Evolutionary conservation across 2,329 filamentous ascomycete genomes (phyloP), one percentile per base, ranked within the genome.

Genomic region (Exophiala xenobiotica): DNA sequence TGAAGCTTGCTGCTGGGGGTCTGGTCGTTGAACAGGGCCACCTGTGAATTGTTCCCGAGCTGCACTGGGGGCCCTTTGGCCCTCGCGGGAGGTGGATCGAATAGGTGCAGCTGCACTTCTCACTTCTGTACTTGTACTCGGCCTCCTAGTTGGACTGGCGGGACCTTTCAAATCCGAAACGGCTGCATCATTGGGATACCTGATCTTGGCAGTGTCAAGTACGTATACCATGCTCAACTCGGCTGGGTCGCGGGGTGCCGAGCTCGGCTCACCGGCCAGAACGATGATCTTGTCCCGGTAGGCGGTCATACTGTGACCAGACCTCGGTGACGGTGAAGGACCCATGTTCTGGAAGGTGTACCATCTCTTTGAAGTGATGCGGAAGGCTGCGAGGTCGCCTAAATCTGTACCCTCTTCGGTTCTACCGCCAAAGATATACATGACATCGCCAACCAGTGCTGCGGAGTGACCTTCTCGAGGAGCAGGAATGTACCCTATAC

Each of bases 301-400:
- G 2, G 90, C 85, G 2, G 93, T 97, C 93, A 99, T 97, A 69
- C 90, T 96, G 69, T 99, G 93, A 1, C 93, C 93, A 12, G 92
- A 97, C 54, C 93, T 81, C 24, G 93, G 85, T 2, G 91, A 96
- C 0, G 93, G 93, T 1, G 91, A 95, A 2, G 91, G 91, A 0
- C 93, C 93, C 93, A 99, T 99, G 66, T 99, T 99, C 66, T 99
- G 93, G 71, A 99, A 99, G 27, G 93, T 99, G 69, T 97, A 99
- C 93, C 93, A 99, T 53, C 93, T 83, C 59, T 89, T 85, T 8
- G 90, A 90, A 1, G 86, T 83, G 62, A 88, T 88, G 43, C 84
- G 79, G 69, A 89, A 89, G 7, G 93, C 93, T 2, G 93, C 92
- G 37, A 99, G 78, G 69, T 99, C 93, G 26, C 92, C 93, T 3